Conservation (phyloP, 768 basidiomycete species). For the Phylloporus sp. region DNA sequence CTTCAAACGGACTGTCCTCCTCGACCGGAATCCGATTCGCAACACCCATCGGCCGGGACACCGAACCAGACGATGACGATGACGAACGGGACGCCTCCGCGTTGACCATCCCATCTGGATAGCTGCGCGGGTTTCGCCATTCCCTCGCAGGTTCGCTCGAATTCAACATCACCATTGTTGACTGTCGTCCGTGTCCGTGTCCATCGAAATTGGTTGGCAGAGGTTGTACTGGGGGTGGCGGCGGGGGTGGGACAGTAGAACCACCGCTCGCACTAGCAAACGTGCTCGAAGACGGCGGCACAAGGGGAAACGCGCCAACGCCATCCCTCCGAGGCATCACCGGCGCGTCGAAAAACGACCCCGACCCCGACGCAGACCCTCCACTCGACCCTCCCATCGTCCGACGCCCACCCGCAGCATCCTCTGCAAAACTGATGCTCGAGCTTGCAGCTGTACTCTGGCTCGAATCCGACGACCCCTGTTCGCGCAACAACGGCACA, state of each 20-base stretch:
- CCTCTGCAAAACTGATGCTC: background rate
- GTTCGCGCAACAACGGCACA: slow-evolving; percentile 11
- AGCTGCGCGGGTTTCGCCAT: slow-evolving; percentile 10
- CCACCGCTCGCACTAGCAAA: slow-evolving; percentile 2
- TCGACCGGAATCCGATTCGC: slow-evolving; percentile 18
- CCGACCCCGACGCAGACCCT: background rate
- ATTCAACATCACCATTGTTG: slow-evolving; percentile 6
- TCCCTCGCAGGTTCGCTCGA: slow-evolving; percentile 12
- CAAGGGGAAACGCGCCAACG: background rate
- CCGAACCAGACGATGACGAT: slow-evolving; percentile 8
- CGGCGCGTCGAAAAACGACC: slow-evolving; percentile 6
- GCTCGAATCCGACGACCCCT: slow-evolving; percentile 17
- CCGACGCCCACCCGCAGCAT: slow-evolving; percentile 3
- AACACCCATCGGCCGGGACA: slow-evolving; percentile 12
- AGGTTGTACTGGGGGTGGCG: background rate
- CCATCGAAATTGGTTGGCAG: slow-evolving; percentile 4
- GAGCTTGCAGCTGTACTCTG: slow-evolving; percentile 11
- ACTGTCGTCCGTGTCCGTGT: background rate
- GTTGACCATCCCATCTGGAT: slow-evolving; percentile 10
- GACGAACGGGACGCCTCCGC: slow-evolving; percentile 16
- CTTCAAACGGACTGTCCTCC: slow-evolving; percentile 17
- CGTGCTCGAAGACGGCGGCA: slow-evolving; percentile 7
- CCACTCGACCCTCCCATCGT: background rate
- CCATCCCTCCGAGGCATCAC: slow-evolving; percentile 10
- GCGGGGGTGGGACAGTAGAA: background rate